phyloP scores from a whole-genome alignment of 202 grass and related monocot species.

The Schoenoplectus triqueter region DNA sequence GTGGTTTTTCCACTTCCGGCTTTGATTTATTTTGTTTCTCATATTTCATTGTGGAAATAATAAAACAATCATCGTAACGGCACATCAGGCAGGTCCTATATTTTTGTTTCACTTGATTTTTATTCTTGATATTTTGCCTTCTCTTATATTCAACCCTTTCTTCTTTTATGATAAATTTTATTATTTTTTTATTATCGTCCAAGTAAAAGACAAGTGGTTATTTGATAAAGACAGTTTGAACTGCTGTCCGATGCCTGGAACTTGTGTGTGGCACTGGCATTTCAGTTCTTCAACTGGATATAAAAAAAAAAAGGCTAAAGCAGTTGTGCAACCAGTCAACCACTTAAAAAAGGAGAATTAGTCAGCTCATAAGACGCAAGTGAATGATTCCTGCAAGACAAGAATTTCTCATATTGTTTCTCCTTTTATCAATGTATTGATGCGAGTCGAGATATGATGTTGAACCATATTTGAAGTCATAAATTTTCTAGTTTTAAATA shows the following conservation, averaged over 20 bases:
- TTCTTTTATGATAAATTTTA: neutral
- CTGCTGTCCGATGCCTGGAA: neutral
- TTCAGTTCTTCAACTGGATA: neutral
- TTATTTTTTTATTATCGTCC: neutral
- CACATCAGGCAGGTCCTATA: neutral
- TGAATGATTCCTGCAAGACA: too few relatives aligned
- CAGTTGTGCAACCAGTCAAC: neutral
- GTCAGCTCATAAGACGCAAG: too few relatives aligned
- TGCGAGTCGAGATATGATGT: neutral
- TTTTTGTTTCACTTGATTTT: neutral
- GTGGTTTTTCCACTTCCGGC: constrained; percentile 1
- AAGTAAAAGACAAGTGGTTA: neutral
- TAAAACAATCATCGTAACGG: neutral
- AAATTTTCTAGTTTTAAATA: too few relatives aligned
- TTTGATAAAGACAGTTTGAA: neutral
- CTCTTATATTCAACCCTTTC: neutral
- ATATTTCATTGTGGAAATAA: constrained; percentile 27
- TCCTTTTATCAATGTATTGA: neutral
- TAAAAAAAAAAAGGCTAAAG: neutral
- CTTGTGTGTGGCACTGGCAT: neutral
- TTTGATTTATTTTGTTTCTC: constrained; percentile 16
- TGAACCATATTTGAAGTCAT: too few relatives aligned
- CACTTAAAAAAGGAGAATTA: neutral
- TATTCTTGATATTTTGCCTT: neutral
- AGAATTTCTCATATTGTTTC: neutral